These are phyloP conservation scores for Udeniomyces megalosporus DNA, from an alignment of 768 basidiomycete species.

Conservation along the genomic window DNA sequence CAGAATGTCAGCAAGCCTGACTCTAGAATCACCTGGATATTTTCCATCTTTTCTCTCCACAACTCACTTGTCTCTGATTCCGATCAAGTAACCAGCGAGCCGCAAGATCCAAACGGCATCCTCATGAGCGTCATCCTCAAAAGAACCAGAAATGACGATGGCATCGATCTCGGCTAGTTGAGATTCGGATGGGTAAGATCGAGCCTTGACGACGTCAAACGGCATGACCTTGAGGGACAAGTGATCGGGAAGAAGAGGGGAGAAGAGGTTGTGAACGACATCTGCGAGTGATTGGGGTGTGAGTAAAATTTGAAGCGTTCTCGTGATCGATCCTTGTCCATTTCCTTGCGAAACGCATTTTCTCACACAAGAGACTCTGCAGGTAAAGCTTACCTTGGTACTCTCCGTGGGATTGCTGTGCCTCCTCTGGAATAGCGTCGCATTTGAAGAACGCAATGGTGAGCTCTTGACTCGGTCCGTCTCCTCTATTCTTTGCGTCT, in stretches of 20 bases:
- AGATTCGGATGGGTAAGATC: constrained; percentile 21
- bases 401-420: constrained; percentile 19
- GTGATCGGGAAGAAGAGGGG: constrained; percentile 18
- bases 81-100: constrained; percentile 22
- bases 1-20: no score
- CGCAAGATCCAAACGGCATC: constrained; percentile 22
- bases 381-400: constrained; percentile 18
- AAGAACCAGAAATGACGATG: constrained; percentile 21
- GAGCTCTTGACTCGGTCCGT: no score
- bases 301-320: no score
- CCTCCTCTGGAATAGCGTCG: constrained; percentile 19
- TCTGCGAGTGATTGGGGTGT: background rate
- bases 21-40: no score
- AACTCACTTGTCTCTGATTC: no score
- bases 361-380: no score
- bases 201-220: constrained; percentile 21
- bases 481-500: no score
- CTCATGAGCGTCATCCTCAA: constrained; percentile 22
- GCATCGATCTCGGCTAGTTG: constrained; percentile 21
- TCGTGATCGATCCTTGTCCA: no score
- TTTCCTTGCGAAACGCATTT: no score
- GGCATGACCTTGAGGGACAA: constrained; percentile 17
- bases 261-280: constrained; percentile 22
- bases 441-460: constrained; percentile 22
- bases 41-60: no score